Conservation (phyloP, 805 yeast genomes). For the Candida gorgasii region DNA sequence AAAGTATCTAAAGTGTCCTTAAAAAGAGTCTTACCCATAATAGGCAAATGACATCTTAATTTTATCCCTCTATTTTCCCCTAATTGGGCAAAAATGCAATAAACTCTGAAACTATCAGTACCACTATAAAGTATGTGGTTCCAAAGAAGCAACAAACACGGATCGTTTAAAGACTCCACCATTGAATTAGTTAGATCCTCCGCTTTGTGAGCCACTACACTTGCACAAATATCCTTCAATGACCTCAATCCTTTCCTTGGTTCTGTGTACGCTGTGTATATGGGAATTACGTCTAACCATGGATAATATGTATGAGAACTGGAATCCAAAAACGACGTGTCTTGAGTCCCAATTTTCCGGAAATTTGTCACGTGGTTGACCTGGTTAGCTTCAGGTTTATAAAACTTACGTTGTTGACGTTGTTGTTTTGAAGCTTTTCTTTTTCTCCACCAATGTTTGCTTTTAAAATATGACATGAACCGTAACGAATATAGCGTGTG, state of each 20-base stretch:
- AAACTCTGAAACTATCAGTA: slow-evolving; percentile 30
- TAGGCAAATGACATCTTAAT: slow-evolving; percentile 27
- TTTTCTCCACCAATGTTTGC: neutral
- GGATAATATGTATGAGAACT: slow-evolving; percentile 17
- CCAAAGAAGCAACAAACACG: slow-evolving; percentile 38
- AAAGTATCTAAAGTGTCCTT: neutral
- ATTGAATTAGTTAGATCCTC: slow-evolving; percentile 20
- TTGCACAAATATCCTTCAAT: slow-evolving; percentile 26
- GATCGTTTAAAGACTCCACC: slow-evolving; percentile 25
- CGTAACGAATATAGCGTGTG: no score
- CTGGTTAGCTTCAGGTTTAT: neutral
- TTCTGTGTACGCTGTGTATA: neutral
- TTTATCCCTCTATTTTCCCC: slow-evolving; percentile 5
- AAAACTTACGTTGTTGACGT: slow-evolving; percentile 4
- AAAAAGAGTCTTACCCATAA: neutral
- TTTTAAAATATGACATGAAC: no score
- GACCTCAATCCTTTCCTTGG: slow-evolving; percentile 11
- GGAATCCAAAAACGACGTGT: slow-evolving; percentile 16
- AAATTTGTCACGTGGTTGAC: neutral
- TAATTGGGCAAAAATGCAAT: slow-evolving; percentile 1
- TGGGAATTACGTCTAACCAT: slow-evolving; percentile 17
- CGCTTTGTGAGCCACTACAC: slow-evolving; percentile 29
- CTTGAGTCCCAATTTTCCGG: slow-evolving; percentile 12
- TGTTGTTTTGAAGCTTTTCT: slow-evolving; percentile 8
- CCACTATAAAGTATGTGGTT: slow-evolving; percentile 21